Evolutionary conservation across 495 filamentous ascomycete genomes (phyloP).

Genomic region (Aspergillus heteromorphus): DNA sequence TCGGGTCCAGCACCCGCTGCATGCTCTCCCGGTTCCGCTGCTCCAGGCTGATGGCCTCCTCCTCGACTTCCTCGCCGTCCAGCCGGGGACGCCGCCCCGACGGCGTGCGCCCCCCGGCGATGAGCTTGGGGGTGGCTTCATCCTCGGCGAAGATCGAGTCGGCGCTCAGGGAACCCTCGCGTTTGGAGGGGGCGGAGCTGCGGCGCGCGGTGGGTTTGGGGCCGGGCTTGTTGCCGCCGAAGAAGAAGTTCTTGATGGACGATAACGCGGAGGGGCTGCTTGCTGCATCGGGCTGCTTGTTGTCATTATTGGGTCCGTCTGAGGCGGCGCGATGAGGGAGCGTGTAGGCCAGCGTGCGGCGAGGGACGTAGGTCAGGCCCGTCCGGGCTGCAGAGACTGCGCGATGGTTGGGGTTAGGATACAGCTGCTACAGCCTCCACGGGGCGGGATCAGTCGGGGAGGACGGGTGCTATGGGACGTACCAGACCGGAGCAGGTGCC

Average conservation of each 20-base stretch:
- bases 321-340: constrained; percentile 26
- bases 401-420: not conserved
- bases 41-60: constrained; percentile 17
- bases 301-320: constrained; percentile 18
- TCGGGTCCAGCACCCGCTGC: constrained; percentile 59
- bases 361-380: constrained; percentile 33
- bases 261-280: constrained; percentile 18
- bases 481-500: constrained; percentile 41
- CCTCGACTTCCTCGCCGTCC: constrained; percentile 14
- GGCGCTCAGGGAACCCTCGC: constrained; percentile 31
- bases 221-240: constrained; percentile 25
- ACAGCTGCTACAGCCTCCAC: not conserved
- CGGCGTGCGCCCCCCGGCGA: constrained; percentile 27
- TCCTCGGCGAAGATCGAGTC: constrained; percentile 44
- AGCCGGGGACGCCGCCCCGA: constrained; percentile 10
- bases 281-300: constrained; percentile 14
- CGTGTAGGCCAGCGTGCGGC: constrained; percentile 37
- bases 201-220: constrained; percentile 26
- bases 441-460: not conserved
- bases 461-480: constrained; percentile 5
- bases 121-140: constrained; percentile 18
- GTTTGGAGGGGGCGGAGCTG: constrained; percentile 25
- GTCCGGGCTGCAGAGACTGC: constrained; percentile 26
- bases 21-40: constrained; percentile 45
- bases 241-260: constrained; percentile 35